Evolutionary conservation across 140 eudicot species (phyloP).

Genomic region (Flaveria floridana): DNA sequence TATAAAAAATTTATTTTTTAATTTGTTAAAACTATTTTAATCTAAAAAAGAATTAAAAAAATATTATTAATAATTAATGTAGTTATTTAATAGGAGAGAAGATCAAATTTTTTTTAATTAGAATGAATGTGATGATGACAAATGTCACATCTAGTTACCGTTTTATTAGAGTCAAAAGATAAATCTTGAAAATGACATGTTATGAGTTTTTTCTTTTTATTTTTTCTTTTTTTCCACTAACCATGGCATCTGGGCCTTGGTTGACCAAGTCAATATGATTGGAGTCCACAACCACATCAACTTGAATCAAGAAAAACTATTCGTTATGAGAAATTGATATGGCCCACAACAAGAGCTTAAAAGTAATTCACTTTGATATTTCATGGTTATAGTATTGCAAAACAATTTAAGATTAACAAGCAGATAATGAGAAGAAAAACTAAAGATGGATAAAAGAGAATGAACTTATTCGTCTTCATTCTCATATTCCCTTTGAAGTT

Average conservation of each 20-base stretch:
- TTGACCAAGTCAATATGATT: not conserved
- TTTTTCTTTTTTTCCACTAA: not conserved
- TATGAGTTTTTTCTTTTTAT: not conserved
- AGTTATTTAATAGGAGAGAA: too few species aligned
- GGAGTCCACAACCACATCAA: not conserved
- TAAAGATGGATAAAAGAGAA: not conserved
- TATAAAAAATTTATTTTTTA: too few species aligned
- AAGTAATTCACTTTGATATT: not conserved
- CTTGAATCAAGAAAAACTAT: not conserved
- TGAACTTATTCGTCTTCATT: not conserved
- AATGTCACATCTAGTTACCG: too few species aligned
- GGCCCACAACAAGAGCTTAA: not conserved
- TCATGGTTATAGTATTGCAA: not conserved
- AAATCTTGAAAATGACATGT: slow-evolving; percentile 1
- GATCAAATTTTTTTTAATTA: too few species aligned
- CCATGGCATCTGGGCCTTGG: not conserved
- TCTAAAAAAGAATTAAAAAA: too few species aligned
- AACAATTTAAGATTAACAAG: not conserved
- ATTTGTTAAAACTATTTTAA: too few species aligned
- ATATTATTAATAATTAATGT: too few species aligned
- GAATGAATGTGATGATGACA: too few species aligned
- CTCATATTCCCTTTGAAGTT: slow-evolving; percentile 1
- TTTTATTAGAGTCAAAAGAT: too few species aligned
- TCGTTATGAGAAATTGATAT: not conserved
- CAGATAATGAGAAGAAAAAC: not conserved